Base-by-base conservation (phyloP, 139 green algal species). In the Chlamydomonas incerta region DNA sequence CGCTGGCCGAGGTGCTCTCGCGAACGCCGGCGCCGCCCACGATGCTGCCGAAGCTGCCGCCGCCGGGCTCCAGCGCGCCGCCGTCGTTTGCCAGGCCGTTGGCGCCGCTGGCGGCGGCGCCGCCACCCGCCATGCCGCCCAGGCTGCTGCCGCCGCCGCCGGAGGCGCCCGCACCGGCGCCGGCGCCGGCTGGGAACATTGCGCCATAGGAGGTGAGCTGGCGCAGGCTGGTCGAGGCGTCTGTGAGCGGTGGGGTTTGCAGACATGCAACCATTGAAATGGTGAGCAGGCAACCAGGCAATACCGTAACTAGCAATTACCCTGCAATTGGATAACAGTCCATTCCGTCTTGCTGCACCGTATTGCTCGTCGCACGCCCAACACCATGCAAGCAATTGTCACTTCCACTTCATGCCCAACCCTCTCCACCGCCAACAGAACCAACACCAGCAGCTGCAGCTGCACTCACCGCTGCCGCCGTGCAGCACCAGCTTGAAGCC, bases 401-500 rank as follows among this genome's bases (percentile, higher is more conserved):
- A n/a, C n/a, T n/a, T n/a, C n/a, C n/a, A n/a, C n/a, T n/a, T n/a
- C n/a, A n/a, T n/a, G n/a, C n/a, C n/a, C n/a, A n/a, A n/a, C n/a
- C n/a, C n/a, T n/a, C n/a, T n/a, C n/a, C n/a, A n/a, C n/a, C n/a
- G n/a, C n/a, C n/a, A n/a, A n/a, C n/a, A n/a, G n/a, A n/a, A n/a
- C n/a, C n/a, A n/a, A n/a, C n/a, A n/a, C n/a, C n/a, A n/a, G n/a
- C n/a, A n/a, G n/a, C n/a, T n/a, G n/a, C n/a, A n/a, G n/a, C n/a
- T n/a, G n/a, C 65, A 71, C 77, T 31, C 41, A 85, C 79, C 79
- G 33, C 75, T 85, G 23, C 79, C 79, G 47, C 79, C 79, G 21
- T 66, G 65, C 65, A 85, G 26, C 65, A 85, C 79, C 31, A 85
- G 66, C 67, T 85, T 85, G 63, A 76, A 85, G 9, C 79, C 66